A percentile compares a stretch with the other conserved stretches of the same genome.
Evolutionary conservation across 768 basidiomycete species (phyloP).

Genomic region (Tephrocybe sp.): DNA sequence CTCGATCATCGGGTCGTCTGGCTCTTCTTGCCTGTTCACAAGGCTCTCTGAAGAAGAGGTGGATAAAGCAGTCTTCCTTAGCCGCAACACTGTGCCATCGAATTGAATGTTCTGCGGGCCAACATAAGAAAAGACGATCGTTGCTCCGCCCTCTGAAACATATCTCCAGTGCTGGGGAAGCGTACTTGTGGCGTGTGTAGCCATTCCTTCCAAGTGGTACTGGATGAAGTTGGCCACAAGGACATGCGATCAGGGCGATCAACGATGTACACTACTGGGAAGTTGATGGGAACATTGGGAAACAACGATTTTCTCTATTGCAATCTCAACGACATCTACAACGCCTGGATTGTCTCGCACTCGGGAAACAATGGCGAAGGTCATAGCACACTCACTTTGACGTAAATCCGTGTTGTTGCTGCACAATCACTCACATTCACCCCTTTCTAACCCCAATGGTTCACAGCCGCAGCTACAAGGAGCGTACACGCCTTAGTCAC

Average conservation of each 20-base stretch:
- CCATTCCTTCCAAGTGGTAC: conserved; percentile 17
- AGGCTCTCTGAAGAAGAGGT: not conserved
- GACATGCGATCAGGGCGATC: not conserved
- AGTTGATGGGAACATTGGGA: too few species aligned
- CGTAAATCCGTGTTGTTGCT: too few species aligned
- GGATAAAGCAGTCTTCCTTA: conserved; percentile 54
- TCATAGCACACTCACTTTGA: not conserved
- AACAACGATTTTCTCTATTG: too few species aligned
- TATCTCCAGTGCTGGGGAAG: conserved; percentile 70
- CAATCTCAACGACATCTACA: not conserved
- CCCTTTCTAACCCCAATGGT: not conserved
- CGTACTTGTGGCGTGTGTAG: conserved; percentile 28
- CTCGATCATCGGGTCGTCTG: conserved; percentile 36
- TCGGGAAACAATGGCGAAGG: not conserved
- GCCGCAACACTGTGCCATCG: conserved; percentile 66
- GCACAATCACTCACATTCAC: not conserved
- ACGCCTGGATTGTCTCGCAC: too few species aligned
- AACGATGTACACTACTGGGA: not conserved
- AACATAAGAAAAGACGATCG: conserved; percentile 81
- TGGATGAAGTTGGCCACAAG: not conserved
- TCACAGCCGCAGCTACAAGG: not conserved
- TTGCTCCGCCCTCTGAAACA: conserved; percentile 89
- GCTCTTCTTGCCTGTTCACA: conserved; percentile 21
- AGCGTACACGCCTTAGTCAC: not conserved
- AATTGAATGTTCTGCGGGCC: conserved; percentile 53